phyloP scores from a whole-genome alignment of 768 basidiomycete species.

The Serendipita sp. region DNA sequence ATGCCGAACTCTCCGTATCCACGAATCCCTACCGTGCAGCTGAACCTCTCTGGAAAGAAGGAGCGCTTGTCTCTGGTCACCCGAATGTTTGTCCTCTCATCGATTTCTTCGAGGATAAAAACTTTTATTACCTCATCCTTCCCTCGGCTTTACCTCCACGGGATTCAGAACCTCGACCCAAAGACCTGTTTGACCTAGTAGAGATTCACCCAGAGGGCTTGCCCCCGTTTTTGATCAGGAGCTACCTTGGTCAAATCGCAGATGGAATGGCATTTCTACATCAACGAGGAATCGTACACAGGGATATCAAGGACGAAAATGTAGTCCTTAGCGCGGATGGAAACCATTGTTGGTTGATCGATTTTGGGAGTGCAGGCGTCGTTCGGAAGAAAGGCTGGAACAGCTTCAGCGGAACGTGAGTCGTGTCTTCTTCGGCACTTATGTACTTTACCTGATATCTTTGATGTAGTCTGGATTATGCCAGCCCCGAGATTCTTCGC shows the following conservation, averaged over 20 bases:
- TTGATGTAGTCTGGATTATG: conserved; percentile 63
- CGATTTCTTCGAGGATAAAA: conserved; percentile 93
- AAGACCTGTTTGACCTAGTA: conserved; percentile 90
- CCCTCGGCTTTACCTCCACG: conserved; percentile 36
- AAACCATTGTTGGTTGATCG: conserved; percentile 82
- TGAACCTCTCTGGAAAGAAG: conserved; percentile 39
- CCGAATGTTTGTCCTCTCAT: conserved; percentile 89
- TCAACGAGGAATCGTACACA: conserved; percentile 83
- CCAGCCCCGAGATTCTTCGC: conserved; percentile 88
- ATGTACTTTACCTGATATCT: conserved; percentile 10
- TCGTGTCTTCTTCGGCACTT: conserved; percentile 14
- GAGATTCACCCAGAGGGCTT: conserved; percentile 79
- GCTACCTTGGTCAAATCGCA: conserved; percentile 83
- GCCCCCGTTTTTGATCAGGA: conserved; percentile 53
- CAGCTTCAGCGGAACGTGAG: conserved; percentile 85
- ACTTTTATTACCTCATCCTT: conserved; percentile 90
- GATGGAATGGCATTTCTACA: conserved; percentile 85
- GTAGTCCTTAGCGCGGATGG: conserved; percentile 57
- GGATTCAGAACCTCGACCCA: conserved; percentile 39
- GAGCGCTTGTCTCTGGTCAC: conserved; percentile 65
- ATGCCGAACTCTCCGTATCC: conserved; percentile 13
- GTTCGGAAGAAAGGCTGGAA: conserved; percentile 78
- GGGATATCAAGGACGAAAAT: conserved; percentile 97
- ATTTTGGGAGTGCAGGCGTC: conserved; percentile 87
- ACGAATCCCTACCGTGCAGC: background rate